phyloP scores from a whole-genome alignment of 768 basidiomycete species.

The Tulasnella sp. region DNA sequence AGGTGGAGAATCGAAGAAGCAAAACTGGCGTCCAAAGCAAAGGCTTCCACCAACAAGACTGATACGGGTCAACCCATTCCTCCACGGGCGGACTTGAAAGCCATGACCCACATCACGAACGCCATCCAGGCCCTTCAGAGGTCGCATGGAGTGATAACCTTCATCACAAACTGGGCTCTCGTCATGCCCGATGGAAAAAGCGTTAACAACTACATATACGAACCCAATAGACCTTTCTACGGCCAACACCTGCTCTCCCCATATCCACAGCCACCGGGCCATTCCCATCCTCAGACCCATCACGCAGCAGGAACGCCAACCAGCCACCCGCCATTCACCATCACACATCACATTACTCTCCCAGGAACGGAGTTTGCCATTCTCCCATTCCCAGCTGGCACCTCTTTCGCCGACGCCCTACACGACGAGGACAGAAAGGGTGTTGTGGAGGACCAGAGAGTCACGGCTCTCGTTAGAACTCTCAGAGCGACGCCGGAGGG shows the following conservation, averaged over 20 bases:
- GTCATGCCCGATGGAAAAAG: constrained; percentile 22
- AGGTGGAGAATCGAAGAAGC: constrained; percentile 50
- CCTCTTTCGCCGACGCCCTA: neutral
- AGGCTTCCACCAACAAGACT: neutral
- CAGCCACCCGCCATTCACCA: constrained; percentile 28
- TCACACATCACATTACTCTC: constrained; percentile 39
- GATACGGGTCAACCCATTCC: neutral
- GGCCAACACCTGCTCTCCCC: constrained; percentile 45
- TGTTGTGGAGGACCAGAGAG: constrained; percentile 1
- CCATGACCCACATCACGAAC: constrained; percentile 42
- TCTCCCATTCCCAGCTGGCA: neutral
- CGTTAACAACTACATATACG: constrained; percentile 20
- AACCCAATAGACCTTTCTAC: constrained; percentile 28
- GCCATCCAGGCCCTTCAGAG: constrained; percentile 44
- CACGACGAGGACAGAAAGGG: neutral
- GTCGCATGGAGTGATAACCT: constrained; percentile 43
- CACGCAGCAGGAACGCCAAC: neutral
- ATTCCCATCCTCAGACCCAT: neutral
- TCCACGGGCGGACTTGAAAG: constrained; percentile 23
- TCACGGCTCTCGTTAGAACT: neutral
- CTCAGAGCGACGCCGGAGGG: neutral
- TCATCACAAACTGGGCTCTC: constrained; percentile 56
- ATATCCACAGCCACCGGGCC: constrained; percentile 34
- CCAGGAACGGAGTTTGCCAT: constrained; percentile 16
- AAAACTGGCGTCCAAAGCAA: neutral